Evolutionary conservation across 2,329 filamentous ascomycete species (phyloP).

Genomic region (Sporothrix luriei): DNA sequence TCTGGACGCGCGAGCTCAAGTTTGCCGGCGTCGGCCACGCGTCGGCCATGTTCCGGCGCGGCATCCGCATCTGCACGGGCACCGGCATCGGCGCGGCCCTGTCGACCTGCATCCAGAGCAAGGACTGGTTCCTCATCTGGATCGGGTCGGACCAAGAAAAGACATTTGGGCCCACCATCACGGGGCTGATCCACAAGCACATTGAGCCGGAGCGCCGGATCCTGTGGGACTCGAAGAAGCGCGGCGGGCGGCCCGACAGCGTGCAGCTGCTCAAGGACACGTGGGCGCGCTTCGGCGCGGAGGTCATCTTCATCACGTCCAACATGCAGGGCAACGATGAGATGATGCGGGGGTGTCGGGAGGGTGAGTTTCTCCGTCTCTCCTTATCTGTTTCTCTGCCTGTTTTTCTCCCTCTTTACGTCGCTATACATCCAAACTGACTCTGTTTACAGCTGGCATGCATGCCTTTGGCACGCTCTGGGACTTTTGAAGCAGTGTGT

Average conservation of each 20-base stretch:
- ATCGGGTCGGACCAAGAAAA: slow-evolving; percentile 49
- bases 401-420: no score
- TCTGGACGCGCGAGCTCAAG: slow-evolving; percentile 49
- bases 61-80: slow-evolving; percentile 48
- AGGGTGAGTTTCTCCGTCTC: slow-evolving; percentile 42
- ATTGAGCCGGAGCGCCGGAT: slow-evolving; percentile 49
- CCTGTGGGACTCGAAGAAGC: slow-evolving; percentile 49
- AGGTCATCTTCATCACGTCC: slow-evolving; percentile 50
- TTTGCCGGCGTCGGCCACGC: slow-evolving; percentile 49
- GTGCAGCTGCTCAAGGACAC: slow-evolving; percentile 46
- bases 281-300: slow-evolving; percentile 46
- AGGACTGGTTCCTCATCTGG: slow-evolving; percentile 49
- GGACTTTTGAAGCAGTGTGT: slow-evolving; percentile 43
- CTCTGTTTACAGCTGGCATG: slow-evolving; percentile 40
- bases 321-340: slow-evolving; percentile 49
- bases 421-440: no score
- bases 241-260: slow-evolving; percentile 46
- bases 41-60: slow-evolving; percentile 49
- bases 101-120: slow-evolving; percentile 48
- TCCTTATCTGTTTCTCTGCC: no score
- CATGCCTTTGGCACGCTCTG: slow-evolving; percentile 47
- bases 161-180: slow-evolving; percentile 48
- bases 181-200: slow-evolving; percentile 45
- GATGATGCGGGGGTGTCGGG: slow-evolving; percentile 49
- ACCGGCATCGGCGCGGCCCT: slow-evolving; percentile 48